A percentile compares a stretch with the other conserved stretches of the same genome.
These are phyloP conservation scores for Rhododendron vialii DNA, from an alignment of 148 eudicot species.

Conservation along the genomic window DNA sequence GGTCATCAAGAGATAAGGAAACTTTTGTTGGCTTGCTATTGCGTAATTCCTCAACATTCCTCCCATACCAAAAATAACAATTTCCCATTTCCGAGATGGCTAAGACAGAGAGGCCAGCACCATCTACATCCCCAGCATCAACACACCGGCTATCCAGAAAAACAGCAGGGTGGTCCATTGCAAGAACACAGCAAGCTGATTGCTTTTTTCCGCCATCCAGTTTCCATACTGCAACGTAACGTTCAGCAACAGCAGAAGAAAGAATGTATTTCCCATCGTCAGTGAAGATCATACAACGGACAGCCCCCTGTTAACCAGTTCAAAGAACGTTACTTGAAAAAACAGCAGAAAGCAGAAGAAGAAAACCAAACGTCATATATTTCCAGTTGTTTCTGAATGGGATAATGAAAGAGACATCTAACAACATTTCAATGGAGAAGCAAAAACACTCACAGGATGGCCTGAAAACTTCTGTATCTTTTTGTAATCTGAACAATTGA, in stretches of 20 bases:
- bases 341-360: constrained; percentile 2
- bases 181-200: constrained; percentile 67
- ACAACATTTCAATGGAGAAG: not conserved
- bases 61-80: constrained; percentile 82
- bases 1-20: constrained; percentile 37
- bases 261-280: constrained; percentile 72
- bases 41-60: constrained; percentile 55
- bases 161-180: constrained; percentile 94
- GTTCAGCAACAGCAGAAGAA: constrained; percentile 79
- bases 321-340: not conserved
- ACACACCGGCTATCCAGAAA: constrained; percentile 53
- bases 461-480: constrained; percentile 94
- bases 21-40: constrained; percentile 69
- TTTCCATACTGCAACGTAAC: constrained; percentile 86
- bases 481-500: constrained; percentile 50
- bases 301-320: constrained; percentile 50
- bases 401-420: not conserved
- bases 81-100: constrained; percentile 86
- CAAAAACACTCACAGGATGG: constrained; percentile 68
- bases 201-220: constrained; percentile 75
- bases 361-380: not conserved
- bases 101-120: constrained; percentile 50
- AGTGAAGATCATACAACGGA: constrained; percentile 76
- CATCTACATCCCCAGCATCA: constrained; percentile 40
- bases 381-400: not conserved